Conservation (phyloP, 352 stramenopile species). For the Globisporangium irregulare region DNA sequence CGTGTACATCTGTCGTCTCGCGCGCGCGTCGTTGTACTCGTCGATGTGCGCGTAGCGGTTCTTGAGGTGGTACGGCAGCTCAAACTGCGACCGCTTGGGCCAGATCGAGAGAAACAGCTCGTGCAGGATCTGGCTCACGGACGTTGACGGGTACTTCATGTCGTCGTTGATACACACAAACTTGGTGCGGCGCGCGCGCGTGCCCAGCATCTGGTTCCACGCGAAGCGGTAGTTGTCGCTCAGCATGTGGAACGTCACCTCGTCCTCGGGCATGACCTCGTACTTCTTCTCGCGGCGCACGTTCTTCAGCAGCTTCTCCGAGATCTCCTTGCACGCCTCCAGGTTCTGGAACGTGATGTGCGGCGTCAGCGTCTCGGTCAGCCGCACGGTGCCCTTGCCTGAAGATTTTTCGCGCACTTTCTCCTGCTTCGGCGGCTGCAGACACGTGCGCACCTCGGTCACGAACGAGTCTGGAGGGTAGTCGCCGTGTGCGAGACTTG, state of each 20-base stretch:
- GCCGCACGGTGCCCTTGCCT: slow-evolving; percentile 47
- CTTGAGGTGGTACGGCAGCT: slow-evolving; percentile 85
- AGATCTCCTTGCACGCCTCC: slow-evolving; percentile 43
- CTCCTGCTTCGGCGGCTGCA: slow-evolving; percentile 68
- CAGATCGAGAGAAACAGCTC: slow-evolving; percentile 93
- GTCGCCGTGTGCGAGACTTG: slow-evolving; percentile 74
- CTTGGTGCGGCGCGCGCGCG: slow-evolving; percentile 89
- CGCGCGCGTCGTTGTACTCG: slow-evolving; percentile 56
- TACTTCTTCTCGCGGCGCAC: slow-evolving; percentile 59
- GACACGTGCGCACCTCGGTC: slow-evolving; percentile 57
- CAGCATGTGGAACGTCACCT: slow-evolving; percentile 96
- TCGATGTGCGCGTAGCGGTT: slow-evolving; percentile 86
- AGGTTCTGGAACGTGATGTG: slow-evolving; percentile 71
- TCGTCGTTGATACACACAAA: slow-evolving; percentile 98
- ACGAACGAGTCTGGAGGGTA: slow-evolving; percentile 70
- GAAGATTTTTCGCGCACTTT: slow-evolving; percentile 67
- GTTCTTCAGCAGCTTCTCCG: slow-evolving; percentile 54
- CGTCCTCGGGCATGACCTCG: slow-evolving; percentile 72
- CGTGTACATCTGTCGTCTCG: slow-evolving; percentile 40
- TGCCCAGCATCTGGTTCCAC: slow-evolving; percentile 91
- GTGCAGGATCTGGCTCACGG: slow-evolving; percentile 83
- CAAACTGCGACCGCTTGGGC: slow-evolving; percentile 90
- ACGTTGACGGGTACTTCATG: slow-evolving; percentile 86
- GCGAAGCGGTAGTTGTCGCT: slow-evolving; percentile 89
- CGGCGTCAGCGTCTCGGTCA: slow-evolving; percentile 73